phyloP scores from a whole-genome alignment of 2,329 filamentous ascomycete species.

The Bipolaris oryzae region DNA sequence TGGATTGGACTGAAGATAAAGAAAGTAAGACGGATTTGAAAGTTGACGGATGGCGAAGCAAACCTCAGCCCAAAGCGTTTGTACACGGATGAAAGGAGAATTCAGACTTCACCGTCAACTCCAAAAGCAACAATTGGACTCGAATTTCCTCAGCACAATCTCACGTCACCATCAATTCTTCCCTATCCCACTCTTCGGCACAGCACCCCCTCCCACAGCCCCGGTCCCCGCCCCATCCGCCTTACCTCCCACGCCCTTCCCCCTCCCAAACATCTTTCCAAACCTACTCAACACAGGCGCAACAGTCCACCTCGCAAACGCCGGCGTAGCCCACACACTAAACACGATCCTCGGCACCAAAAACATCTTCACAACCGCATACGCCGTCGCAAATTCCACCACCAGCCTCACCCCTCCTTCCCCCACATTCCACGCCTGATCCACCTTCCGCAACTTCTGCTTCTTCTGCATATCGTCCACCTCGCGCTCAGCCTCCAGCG shows the following conservation, averaged over 20 bases:
- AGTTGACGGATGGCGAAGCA: conserved; percentile 2
- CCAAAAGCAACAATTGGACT: background rate
- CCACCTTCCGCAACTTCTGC: conserved; percentile 35
- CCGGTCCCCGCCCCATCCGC: conserved; percentile 38
- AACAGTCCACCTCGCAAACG: conserved; percentile 69
- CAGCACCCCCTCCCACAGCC: conserved; percentile 39
- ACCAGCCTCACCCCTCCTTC: conserved; percentile 60
- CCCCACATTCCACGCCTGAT: conserved; percentile 48
- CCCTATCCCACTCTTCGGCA: conserved; percentile 28
- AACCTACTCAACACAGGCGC: conserved; percentile 40
- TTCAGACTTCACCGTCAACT: background rate
- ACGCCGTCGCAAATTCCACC: conserved; percentile 81
- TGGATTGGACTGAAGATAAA: background rate
- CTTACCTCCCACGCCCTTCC: conserved; percentile 31
- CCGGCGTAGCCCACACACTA: conserved; percentile 89
- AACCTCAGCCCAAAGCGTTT: conserved; percentile 5
- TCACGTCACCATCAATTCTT: conserved; percentile 10
- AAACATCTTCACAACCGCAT: conserved; percentile 85
- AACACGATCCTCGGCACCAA: conserved; percentile 76
- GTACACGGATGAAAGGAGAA: background rate
- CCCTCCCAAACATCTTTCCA: conserved; percentile 48
- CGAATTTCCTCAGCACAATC: background rate
- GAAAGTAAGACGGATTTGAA: background rate
- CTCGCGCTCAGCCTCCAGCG: conserved; percentile 51
- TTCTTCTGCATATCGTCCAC: conserved; percentile 15